Percentiles rank a stretch among this genome's conserved stretches.
These are phyloP conservation scores for Xanthoparmelia taractica DNA, from an alignment of 495 filamentous ascomycete species.

Conservation along the genomic window DNA sequence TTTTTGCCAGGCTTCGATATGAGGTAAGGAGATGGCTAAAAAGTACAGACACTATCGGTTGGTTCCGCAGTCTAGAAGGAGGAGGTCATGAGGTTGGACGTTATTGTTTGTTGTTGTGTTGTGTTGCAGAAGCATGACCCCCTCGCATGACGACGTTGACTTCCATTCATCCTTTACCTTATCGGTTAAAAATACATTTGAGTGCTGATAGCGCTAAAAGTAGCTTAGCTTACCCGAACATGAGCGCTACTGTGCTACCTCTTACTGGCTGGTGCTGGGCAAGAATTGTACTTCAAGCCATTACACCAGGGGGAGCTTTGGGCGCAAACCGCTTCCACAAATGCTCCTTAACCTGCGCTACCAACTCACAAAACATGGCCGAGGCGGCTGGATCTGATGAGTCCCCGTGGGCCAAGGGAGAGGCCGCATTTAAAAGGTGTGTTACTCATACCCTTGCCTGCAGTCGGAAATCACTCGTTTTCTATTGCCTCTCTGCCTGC, in stretches of 20 bases:
- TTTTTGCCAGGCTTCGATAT: no score
- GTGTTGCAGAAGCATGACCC: neutral
- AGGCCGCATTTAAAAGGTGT: conserved; percentile 23
- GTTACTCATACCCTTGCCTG: neutral
- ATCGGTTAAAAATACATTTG: neutral
- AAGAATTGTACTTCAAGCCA: neutral
- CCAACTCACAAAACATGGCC: conserved; percentile 9
- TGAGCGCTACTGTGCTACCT: neutral
- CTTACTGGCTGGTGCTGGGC: neutral
- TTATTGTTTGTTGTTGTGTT: neutral
- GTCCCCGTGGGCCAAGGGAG: conserved; percentile 24
- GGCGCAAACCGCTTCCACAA: neutral
- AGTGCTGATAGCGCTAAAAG: conserved; percentile 2
- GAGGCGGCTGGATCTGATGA: conserved; percentile 7
- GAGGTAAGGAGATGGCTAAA: neutral
- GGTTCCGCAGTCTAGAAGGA: neutral
- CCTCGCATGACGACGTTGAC: neutral
- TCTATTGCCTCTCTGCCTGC: neutral
- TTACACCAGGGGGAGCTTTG: neutral
- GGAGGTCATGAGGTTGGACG: neutral
- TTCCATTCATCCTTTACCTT: neutral
- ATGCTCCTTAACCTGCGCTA: neutral
- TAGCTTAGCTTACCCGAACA: neutral
- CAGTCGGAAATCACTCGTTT: neutral
- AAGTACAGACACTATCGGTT: neutral